phyloP scores from a whole-genome alignment of 805 yeast species.

The Grigorovia jiainica region DNA sequence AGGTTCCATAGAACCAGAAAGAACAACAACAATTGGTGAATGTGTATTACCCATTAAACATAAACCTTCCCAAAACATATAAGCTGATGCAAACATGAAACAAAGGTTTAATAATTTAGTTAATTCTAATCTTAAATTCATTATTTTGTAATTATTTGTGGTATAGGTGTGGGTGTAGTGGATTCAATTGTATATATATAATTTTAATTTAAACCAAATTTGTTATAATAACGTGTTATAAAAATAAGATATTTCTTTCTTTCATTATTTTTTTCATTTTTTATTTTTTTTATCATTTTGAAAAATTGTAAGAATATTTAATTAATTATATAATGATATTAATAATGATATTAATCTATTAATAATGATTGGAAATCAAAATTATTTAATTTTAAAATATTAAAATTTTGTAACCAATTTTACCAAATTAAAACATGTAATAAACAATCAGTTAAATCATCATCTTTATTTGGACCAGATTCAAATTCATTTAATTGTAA shows the following conservation, averaged over 20 bases:
- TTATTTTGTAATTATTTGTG: slow-evolving; percentile 16
- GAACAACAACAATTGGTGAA: slow-evolving; percentile 92
- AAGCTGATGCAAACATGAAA: slow-evolving; percentile 79
- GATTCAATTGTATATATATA: too few species aligned
- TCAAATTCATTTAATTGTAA: slow-evolving; percentile 56
- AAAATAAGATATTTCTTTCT: too few species aligned
- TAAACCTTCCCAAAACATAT: slow-evolving; percentile 82
- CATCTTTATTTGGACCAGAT: slow-evolving; percentile 38
- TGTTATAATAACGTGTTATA: background rate
- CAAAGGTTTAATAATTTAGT: slow-evolving; percentile 63
- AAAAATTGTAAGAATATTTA: too few species aligned
- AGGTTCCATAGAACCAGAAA: slow-evolving; percentile 98
- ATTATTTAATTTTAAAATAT: background rate
- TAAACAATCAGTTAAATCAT: slow-evolving; percentile 59
- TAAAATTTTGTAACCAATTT: slow-evolving; percentile 27
- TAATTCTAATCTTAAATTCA: slow-evolving; percentile 54
- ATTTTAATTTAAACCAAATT: too few species aligned
- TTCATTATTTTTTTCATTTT: too few species aligned
- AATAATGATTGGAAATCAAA: background rate
- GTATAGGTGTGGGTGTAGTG: background rate
- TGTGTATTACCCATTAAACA: slow-evolving; percentile 70
- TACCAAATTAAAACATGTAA: slow-evolving; percentile 48
- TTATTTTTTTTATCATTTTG: too few species aligned
- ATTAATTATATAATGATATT: too few species aligned
- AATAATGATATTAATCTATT: background rate